A percentile compares a stretch with the other conserved stretches of the same genome.
These are phyloP conservation scores for Amylostereum chailletii DNA, from an alignment of 1,284 basidiomycete genomes.

Conservation along the genomic window DNA sequence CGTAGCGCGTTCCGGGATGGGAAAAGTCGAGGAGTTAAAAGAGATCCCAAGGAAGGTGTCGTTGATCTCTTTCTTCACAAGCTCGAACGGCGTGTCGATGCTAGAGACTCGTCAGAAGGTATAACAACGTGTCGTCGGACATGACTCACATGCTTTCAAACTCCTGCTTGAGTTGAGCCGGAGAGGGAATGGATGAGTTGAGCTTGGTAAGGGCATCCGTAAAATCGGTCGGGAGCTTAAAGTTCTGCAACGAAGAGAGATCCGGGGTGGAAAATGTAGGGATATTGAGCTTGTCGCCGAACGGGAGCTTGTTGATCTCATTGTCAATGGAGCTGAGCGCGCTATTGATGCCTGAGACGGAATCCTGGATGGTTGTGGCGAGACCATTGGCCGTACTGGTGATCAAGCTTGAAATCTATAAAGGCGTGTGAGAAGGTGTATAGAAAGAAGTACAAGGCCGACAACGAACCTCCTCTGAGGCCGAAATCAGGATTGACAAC, in stretches of 20 bases:
- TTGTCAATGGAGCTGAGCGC: constrained; percentile 36
- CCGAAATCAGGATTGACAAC: constrained; percentile 72
- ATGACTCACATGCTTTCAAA: constrained; percentile 63
- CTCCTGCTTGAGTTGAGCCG: constrained; percentile 66
- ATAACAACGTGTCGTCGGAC: not conserved
- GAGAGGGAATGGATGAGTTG: constrained; percentile 76
- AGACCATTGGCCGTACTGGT: constrained; percentile 50
- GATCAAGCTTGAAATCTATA: constrained; percentile 65
- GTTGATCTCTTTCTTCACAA: constrained; percentile 82
- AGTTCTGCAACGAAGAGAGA: constrained; percentile 65
- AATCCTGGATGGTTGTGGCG: constrained; percentile 61
- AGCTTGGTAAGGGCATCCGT: constrained; percentile 64
- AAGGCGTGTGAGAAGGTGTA: constrained; percentile 8
- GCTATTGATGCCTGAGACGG: constrained; percentile 59
- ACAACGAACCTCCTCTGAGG: constrained; percentile 68
- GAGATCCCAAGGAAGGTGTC: constrained; percentile 65
- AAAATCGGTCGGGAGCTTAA: constrained; percentile 78
- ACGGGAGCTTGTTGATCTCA: constrained; percentile 62
- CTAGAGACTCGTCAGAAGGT: constrained; percentile 26
- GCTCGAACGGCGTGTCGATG: constrained; percentile 80
- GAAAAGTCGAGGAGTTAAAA: constrained; percentile 65
- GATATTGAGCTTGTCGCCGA: constrained; percentile 48
- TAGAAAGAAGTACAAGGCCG: not conserved
- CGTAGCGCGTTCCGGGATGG: constrained; percentile 60
- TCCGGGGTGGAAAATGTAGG: constrained; percentile 70